Conservation (phyloP, 2,329 filamentous ascomycete species). For the Verticillium isaacii region DNA sequence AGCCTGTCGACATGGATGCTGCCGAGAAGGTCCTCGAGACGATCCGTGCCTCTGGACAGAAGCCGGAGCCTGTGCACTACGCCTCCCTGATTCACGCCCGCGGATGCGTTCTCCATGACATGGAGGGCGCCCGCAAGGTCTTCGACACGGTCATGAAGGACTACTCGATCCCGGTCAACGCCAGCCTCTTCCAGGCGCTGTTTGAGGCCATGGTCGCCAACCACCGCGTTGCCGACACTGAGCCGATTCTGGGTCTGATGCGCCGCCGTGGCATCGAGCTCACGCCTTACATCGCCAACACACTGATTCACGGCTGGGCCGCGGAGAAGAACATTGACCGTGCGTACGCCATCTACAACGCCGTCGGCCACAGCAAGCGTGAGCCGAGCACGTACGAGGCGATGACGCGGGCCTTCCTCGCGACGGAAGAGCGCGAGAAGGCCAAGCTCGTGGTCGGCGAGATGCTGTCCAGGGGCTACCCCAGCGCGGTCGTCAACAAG, state of each 20-base stretch:
- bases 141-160: conserved; percentile 78
- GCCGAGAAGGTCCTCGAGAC: conserved; percentile 78
- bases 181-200: conserved; percentile 92
- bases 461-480: conserved; percentile 88
- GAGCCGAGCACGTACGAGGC: conserved; percentile 98
- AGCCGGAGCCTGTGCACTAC: conserved; percentile 90
- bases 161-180: conserved; percentile 62
- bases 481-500: conserved; percentile 86
- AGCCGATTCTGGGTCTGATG: conserved; percentile 74
- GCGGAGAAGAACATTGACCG: conserved; percentile 74
- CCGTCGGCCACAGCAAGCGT: conserved; percentile 71
- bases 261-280: conserved; percentile 67
- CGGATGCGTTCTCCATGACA: conserved; percentile 88
- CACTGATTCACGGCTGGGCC: conserved; percentile 95
- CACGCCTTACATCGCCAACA: conserved; percentile 98
- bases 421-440: conserved; percentile 71
- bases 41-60: conserved; percentile 69
- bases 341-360: conserved; percentile 73
- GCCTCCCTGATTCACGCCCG: conserved; percentile 93
- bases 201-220: conserved; percentile 97
- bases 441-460: conserved; percentile 80
- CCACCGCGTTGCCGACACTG: conserved; percentile 73
- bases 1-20: conserved; percentile 82
- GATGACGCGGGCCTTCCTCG: conserved; percentile 91
- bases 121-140: conserved; percentile 73